phyloP scores from a whole-genome alignment of 306 rosid genomes.

The Arachis hypogaea region DNA sequence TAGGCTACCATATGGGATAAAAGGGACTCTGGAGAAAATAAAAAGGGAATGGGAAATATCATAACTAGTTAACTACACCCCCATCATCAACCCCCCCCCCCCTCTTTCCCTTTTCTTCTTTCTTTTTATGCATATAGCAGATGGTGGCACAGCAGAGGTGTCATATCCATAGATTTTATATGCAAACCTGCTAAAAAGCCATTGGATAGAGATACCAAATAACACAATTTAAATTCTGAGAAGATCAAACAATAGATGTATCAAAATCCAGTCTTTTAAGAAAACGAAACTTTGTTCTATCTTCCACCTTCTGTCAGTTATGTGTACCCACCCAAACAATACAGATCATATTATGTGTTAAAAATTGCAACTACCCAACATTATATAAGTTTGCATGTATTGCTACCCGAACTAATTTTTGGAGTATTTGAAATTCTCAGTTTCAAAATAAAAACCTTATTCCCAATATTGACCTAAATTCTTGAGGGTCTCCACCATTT shows the following conservation, averaged over 20 bases:
- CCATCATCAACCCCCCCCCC: neutral
- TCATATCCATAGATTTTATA: neutral
- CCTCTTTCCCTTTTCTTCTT: no score
- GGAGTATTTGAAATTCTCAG: constrained; percentile 1
- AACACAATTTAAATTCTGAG: constrained; percentile 5
- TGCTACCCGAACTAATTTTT: constrained; percentile 3
- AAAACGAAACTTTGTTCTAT: neutral
- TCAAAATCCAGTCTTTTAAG: neutral
- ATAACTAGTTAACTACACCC: neutral
- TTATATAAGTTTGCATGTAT: neutral
- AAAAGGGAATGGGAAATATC: neutral
- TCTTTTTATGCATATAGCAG: constrained; percentile 2
- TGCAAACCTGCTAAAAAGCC: constrained; percentile 11
- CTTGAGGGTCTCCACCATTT: constrained; percentile 11
- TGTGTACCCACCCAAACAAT: neutral
- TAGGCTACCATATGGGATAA: constrained; percentile 1
- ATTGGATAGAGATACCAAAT: constrained; percentile 7
- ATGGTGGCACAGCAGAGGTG: neutral
- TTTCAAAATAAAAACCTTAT: neutral
- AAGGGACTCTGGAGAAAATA: neutral
- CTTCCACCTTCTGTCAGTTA: constrained; percentile 2
- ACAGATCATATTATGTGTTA: neutral
- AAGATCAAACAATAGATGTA: neutral
- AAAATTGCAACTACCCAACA: neutral
- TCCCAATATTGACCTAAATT: neutral